Percentiles rank a stretch among this genome's conserved stretches.
These are phyloP conservation scores for Parathielavia appendiculata DNA, from an alignment of 495 filamentous ascomycete genomes.

Conservation along the genomic window DNA sequence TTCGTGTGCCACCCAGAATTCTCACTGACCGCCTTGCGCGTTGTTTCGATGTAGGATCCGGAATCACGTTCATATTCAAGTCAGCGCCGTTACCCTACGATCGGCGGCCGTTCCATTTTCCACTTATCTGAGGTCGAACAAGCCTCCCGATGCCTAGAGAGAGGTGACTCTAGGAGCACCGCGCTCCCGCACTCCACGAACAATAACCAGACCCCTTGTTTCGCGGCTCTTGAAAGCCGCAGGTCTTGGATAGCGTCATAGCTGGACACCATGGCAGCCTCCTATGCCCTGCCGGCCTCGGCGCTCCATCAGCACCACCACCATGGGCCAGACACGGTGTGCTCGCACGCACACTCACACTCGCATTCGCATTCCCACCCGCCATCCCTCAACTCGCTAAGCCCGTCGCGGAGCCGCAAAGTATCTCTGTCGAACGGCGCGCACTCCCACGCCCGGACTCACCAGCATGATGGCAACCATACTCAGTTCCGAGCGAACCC, in stretches of 20 bases:
- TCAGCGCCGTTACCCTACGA: neutral
- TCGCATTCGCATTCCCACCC: constrained; percentile 31
- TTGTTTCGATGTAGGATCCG: neutral
- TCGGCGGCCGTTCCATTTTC: neutral
- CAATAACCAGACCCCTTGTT: neutral
- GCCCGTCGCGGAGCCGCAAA: constrained; percentile 23
- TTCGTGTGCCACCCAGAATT: too few relatives aligned
- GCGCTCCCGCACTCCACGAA: constrained; percentile 19
- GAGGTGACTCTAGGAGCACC: constrained; percentile 20
- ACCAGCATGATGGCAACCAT: constrained; percentile 27
- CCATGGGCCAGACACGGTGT: constrained; percentile 28
- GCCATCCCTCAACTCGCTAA: constrained; percentile 23
- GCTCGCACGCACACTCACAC: constrained; percentile 15
- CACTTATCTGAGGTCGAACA: neutral
- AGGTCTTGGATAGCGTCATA: neutral
- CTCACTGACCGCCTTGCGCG: too few relatives aligned
- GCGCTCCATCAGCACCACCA: constrained; percentile 43
- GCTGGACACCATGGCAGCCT: constrained; percentile 39
- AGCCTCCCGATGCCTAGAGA: constrained; percentile 15
- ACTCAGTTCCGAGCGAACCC: constrained; percentile 34
- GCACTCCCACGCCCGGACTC: constrained; percentile 25
- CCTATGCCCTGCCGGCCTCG: constrained; percentile 48
- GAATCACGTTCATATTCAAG: neutral
- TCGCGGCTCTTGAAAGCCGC: neutral
- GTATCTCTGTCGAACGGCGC: constrained; percentile 22